phyloP scores from a whole-genome alignment of 805 yeast genomes.

The Ogataea saltuana region DNA sequence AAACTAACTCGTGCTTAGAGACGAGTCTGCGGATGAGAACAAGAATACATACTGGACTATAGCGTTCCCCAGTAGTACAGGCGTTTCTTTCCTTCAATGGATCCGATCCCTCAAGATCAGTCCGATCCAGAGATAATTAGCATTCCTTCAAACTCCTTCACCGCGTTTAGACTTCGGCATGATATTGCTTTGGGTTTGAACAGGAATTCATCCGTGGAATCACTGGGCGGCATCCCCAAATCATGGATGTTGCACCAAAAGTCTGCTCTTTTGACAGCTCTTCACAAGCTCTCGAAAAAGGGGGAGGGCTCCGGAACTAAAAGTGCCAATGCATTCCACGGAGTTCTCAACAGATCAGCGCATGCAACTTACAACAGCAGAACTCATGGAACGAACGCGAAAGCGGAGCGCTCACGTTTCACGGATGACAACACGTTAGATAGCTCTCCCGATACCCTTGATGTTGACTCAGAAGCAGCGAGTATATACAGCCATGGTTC shows the following conservation, averaged over 20 bases:
- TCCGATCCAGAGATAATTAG: conserved; percentile 1
- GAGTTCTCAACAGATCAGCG: conserved; percentile 2
- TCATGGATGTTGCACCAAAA: conserved; percentile 48
- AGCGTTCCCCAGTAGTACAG: background rate
- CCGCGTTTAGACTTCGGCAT: conserved; percentile 59
- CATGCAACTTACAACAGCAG: background rate
- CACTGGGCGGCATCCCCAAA: conserved; percentile 61
- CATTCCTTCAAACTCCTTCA: conserved; percentile 57
- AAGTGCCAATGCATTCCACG: conserved; percentile 1
- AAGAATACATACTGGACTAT: no score
- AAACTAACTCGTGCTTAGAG: no score
- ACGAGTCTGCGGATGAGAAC: no score
- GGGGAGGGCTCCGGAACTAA: conserved; percentile 5
- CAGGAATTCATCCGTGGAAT: conserved; percentile 45
- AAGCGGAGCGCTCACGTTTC: background rate
- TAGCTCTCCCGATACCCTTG: conserved; percentile 4
- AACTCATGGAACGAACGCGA: background rate
- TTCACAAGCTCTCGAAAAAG: conserved; percentile 10
- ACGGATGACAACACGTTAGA: conserved; percentile 1
- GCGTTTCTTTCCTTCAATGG: background rate
- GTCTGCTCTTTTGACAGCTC: conserved; percentile 15
- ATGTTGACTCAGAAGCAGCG: conserved; percentile 1
- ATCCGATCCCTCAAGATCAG: background rate
- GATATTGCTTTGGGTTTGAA: conserved; percentile 50
- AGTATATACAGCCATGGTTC: no score